Percentiles rank a stretch among this genome's conserved stretches.
These are phyloP conservation scores for Deakozyma indianensis DNA, from an alignment of 805 yeast genomes.

Conservation along the genomic window DNA sequence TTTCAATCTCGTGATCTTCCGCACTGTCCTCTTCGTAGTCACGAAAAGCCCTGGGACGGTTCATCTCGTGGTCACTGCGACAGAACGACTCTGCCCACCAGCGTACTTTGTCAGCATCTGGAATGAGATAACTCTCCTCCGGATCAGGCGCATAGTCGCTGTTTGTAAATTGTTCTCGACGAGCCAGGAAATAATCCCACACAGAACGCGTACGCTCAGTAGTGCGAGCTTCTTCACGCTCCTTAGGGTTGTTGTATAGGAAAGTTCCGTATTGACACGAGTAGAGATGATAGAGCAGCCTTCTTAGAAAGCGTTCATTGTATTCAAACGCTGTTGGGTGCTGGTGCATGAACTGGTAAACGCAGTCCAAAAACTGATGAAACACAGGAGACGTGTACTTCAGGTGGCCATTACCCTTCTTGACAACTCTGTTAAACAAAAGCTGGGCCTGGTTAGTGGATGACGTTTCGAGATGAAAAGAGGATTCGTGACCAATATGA, in stretches of 20 bases:
- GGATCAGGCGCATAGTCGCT: slow-evolving; percentile 23
- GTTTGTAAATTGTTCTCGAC: slow-evolving; percentile 57
- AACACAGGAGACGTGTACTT: slow-evolving; percentile 79
- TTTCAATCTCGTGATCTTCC: slow-evolving; percentile 4
- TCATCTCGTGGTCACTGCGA: slow-evolving; percentile 54
- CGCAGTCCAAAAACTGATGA: slow-evolving; percentile 86
- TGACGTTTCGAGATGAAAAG: slow-evolving; percentile 7
- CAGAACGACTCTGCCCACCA: slow-evolving; percentile 92
- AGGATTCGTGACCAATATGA: slow-evolving; percentile 29
- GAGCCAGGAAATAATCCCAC: slow-evolving; percentile 85
- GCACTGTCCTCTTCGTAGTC: slow-evolving; percentile 5
- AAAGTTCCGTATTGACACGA: slow-evolving; percentile 95
- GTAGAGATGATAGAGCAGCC: slow-evolving; percentile 75
- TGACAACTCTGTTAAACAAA: slow-evolving; percentile 34
- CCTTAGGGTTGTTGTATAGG: slow-evolving; percentile 59
- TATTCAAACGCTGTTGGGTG: slow-evolving; percentile 66
- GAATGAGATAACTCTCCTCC: slow-evolving; percentile 29
- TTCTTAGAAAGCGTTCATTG: slow-evolving; percentile 73
- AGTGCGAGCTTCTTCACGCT: slow-evolving; percentile 32
- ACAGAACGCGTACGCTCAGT: slow-evolving; percentile 51
- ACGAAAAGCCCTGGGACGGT: slow-evolving; percentile 16
- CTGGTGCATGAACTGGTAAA: slow-evolving; percentile 63
- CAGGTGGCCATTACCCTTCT: slow-evolving; percentile 33
- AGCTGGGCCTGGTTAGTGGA: slow-evolving; percentile 26
- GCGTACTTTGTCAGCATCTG: slow-evolving; percentile 44